A percentile compares a stretch with the other conserved stretches of the same genome.
These are phyloP conservation scores for Passalora sequoiae DNA, from an alignment of 2,329 filamentous ascomycete species.

Conservation along the genomic window DNA sequence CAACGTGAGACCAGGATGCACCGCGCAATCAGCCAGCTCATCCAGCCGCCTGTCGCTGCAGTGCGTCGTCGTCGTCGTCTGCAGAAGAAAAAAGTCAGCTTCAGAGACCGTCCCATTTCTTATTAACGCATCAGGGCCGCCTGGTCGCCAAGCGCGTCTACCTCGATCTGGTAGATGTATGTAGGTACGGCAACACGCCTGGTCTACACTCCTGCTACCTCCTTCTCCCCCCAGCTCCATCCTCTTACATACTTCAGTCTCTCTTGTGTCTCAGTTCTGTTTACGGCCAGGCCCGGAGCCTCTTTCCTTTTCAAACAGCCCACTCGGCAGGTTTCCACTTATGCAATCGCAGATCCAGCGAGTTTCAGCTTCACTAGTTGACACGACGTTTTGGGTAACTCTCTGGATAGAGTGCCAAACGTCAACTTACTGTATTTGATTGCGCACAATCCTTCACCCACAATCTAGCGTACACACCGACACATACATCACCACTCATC, in stretches of 20 bases:
- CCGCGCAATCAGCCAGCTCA: neutral
- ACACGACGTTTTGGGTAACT: too few relatives aligned
- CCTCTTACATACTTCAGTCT: neutral
- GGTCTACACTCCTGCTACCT: too few relatives aligned
- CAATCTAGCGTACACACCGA: too few relatives aligned
- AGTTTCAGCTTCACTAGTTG: slow-evolving; percentile 1
- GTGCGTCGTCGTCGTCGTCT: neutral
- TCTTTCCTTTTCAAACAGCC: neutral
- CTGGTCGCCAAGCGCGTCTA: slow-evolving; percentile 1
- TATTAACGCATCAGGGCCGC: neutral
- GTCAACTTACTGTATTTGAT: neutral
- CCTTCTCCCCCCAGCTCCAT: too few relatives aligned
- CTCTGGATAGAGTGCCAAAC: neutral
- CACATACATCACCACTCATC: neutral
- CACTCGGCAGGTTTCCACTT: neutral
- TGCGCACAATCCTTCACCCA: neutral
- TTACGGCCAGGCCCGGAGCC: too few relatives aligned
- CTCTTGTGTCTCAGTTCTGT: neutral
- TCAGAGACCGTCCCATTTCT: neutral
- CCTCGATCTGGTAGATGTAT: too few relatives aligned
- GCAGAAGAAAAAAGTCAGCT: too few relatives aligned
- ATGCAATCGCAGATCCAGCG: neutral
- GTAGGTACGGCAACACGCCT: too few relatives aligned
- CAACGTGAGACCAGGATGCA: slow-evolving; percentile 1
- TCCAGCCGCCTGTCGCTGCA: neutral